These are phyloP conservation scores for Nelumbo lutea DNA, from an alignment of 164 flowering plant species.

Conservation along the genomic window DNA sequence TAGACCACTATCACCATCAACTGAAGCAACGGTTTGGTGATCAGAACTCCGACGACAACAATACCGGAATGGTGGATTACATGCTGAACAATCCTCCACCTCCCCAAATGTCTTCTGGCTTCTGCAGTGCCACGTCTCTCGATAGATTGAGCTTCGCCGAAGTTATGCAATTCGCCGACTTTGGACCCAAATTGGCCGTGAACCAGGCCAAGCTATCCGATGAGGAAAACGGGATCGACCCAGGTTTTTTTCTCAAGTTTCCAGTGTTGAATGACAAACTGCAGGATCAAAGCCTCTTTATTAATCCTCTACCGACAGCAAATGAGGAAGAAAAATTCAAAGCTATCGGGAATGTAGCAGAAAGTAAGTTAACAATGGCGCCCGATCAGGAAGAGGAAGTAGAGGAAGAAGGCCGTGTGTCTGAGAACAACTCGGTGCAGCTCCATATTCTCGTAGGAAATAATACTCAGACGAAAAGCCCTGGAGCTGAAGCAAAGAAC, in stretches of 20 bases:
- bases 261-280: slow-evolving; percentile 69
- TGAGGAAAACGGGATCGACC: slow-evolving; percentile 57
- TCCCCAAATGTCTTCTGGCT: slow-evolving; percentile 21
- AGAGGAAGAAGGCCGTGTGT: slow-evolving; percentile 23
- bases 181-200: slow-evolving; percentile 64
- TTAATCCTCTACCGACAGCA: slow-evolving; percentile 18
- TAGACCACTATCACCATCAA: slow-evolving; percentile 24
- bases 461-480: slow-evolving; percentile 14
- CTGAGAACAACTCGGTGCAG: slow-evolving; percentile 35
- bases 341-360: not conserved
- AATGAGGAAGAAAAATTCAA: slow-evolving; percentile 19
- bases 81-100: slow-evolving; percentile 40
- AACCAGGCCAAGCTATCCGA: slow-evolving; percentile 43
- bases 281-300: slow-evolving; percentile 23
- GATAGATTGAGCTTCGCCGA: slow-evolving; percentile 76
- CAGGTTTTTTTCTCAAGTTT: slow-evolving; percentile 80
- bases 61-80: slow-evolving; percentile 42
- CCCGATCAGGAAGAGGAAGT: slow-evolving; percentile 26
- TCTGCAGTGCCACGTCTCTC: slow-evolving; percentile 30
- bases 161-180: slow-evolving; percentile 93
- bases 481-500: slow-evolving; percentile 32
- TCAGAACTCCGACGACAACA: slow-evolving; percentile 16
- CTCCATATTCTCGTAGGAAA: slow-evolving; percentile 39
- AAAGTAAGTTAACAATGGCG: not conserved
- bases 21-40: slow-evolving; percentile 25